A percentile compares a stretch with the other conserved stretches of the same genome.
These are phyloP conservation scores for Trichocladium antarcticum DNA, from an alignment of 495 filamentous ascomycete genomes.

Conservation along the genomic window DNA sequence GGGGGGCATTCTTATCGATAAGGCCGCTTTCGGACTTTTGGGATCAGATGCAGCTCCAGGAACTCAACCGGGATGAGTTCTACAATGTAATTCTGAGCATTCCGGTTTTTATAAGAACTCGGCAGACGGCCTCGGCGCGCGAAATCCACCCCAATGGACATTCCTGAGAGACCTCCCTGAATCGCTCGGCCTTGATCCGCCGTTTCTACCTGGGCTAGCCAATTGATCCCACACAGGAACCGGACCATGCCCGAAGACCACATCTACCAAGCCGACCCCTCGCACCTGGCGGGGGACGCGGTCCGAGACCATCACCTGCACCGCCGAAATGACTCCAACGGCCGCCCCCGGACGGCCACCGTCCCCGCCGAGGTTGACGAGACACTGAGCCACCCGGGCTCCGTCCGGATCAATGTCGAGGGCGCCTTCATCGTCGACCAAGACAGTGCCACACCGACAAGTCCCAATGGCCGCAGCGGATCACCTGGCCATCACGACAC, in stretches of 20 bases:
- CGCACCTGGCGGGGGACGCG: constrained; percentile 4
- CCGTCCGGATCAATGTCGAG: constrained; percentile 85
- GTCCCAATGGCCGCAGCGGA: constrained; percentile 41
- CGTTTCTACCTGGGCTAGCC: not conserved
- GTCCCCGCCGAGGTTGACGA: constrained; percentile 52
- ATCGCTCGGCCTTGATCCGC: not conserved
- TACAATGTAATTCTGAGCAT: constrained; percentile 35
- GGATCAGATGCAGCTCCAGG: constrained; percentile 6
- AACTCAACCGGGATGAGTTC: constrained; percentile 26
- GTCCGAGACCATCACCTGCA: not conserved
- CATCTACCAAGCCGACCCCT: constrained; percentile 23
- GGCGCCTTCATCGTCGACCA: constrained; percentile 94
- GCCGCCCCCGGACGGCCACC: constrained; percentile 28
- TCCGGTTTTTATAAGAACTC: constrained; percentile 18
- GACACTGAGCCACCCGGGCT: constrained; percentile 70
- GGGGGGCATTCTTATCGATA: constrained; percentile 18
- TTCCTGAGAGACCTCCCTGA: constrained; percentile 8
- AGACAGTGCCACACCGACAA: constrained; percentile 42
- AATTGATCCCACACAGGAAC: not conserved
- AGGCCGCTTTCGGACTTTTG: constrained; percentile 2
- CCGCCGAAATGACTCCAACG: not conserved
- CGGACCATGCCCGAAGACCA: constrained; percentile 22
- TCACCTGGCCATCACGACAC: constrained; percentile 58
- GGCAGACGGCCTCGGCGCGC: constrained; percentile 5
- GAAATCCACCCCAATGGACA: constrained; percentile 18